Base-by-base conservation (phyloP, 495 filamentous ascomycete genomes). In the Penicillium manginii region DNA sequence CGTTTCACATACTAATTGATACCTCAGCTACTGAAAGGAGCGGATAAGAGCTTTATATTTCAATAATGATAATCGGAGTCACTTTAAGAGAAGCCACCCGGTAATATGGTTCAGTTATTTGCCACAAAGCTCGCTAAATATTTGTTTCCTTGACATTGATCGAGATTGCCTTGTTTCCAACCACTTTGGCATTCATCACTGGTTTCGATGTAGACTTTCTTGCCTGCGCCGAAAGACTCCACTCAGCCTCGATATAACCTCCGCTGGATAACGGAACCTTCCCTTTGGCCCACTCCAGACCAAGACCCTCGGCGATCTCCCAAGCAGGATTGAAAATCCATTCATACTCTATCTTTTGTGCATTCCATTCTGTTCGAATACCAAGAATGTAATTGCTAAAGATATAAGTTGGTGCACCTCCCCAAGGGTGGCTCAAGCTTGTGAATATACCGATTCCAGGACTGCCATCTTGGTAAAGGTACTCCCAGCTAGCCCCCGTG, bases 401-500 rank as follows among this genome's bases (percentile, higher is more conserved):
- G 1, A 74, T 59, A 32, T 70, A 76, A 7, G 73, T 78, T 9
- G 75, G 70, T n/a, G 72, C 73, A 8, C 60, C 71, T 19, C 70
- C 67, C 75, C 75, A 76, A 6, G 72, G 73, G 55, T 78, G 75
- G 15, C 59, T 62, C 10, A 74, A 57, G 12, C 58, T 65, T 0
- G 75, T 78, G 49, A 68, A 76, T 1, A 73, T 29, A 18, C 63
- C 66, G 1, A 78, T 35, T 5, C 75, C 75, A 2, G 75, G 75
- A 12, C 53, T 42, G 4, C 68, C 68, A 50, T 73, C 67, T 4
- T 61, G 62, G 37, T 65, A 64, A 7, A 75, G 19, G 46, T 76
- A 76, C 39, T 78, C 75, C 75, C 75, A 78, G 42, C 58, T 48
- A 17, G 73, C 65, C 15, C 73, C 73, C 1, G 66, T 70, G 53